phyloP scores from a whole-genome alignment of 768 basidiomycete genomes.

The Serpula lacrymans region DNA sequence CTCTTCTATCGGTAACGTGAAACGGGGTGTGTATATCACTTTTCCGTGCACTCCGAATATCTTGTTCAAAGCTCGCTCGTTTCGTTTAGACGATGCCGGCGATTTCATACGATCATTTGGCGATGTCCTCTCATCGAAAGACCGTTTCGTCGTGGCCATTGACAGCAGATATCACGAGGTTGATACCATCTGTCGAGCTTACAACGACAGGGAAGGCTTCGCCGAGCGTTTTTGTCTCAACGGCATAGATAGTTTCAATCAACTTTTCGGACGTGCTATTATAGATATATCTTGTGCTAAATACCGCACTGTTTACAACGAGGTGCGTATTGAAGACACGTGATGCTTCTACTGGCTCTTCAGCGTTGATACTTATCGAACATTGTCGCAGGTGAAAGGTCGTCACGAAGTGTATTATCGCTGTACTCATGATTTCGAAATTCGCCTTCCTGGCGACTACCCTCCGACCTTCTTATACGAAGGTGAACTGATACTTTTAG shows the following conservation, averaged over 20 bases:
- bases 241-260: constrained; percentile 2
- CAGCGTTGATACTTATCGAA: not conserved
- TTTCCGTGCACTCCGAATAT: not conserved
- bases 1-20: constrained; percentile 9
- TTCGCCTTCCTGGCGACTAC: constrained; percentile 1
- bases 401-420: constrained; percentile 1
- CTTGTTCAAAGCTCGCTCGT: too few relatives aligned
- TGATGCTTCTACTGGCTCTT: not conserved
- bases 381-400: not conserved
- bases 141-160: constrained; percentile 5
- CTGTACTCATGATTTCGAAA: not conserved
- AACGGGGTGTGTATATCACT: constrained; percentile 1
- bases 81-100: not conserved
- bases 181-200: constrained; percentile 1
- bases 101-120: constrained; percentile 4
- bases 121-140: constrained; percentile 2
- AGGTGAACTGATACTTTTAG: constrained; percentile 2
- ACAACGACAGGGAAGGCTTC: constrained; percentile 5
- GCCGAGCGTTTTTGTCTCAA: constrained; percentile 5
- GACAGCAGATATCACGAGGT: constrained; percentile 1
- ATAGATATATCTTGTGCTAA: constrained; percentile 2
- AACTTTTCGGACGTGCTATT: not conserved
- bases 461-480: not conserved
- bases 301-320: constrained; percentile 4
- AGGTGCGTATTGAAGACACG: too few relatives aligned